Conservation (phyloP, 495 filamentous ascomycete species). For the Hyaloscypha hepaticicola region DNA sequence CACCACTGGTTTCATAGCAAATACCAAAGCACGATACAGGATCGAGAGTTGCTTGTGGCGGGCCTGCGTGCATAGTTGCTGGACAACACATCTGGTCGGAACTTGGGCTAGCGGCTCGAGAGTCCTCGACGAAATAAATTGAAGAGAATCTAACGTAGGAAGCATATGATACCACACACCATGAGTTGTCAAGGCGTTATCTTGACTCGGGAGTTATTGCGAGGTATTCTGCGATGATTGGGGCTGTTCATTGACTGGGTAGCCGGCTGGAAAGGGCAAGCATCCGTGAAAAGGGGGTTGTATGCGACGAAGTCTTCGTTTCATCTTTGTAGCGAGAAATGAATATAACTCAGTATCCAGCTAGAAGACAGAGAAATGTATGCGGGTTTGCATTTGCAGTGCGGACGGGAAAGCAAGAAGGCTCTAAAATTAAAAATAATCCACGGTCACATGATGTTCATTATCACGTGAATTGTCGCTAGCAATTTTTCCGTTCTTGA, state of each 20-base stretch:
- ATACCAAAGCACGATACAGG: background rate
- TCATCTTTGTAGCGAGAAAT: background rate
- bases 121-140: background rate
- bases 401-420: background rate
- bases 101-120: background rate
- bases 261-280: background rate
- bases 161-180: background rate
- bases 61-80: background rate
- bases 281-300: background rate
- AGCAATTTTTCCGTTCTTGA: constrained; percentile 1
- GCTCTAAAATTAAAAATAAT: background rate
- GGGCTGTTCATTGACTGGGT: background rate
- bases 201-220: background rate
- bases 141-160: background rate
- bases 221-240: too few species aligned
- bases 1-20: constrained; percentile 8
- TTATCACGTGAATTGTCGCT: constrained; percentile 16
- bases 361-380: background rate
- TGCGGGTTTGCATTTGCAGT: background rate
- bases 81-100: background rate
- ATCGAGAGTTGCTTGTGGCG: background rate
- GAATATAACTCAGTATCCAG: background rate
- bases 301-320: background rate
- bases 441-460: constrained; percentile 15
- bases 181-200: background rate